phyloP scores from a whole-genome alignment of 2,329 filamentous ascomycete species.

The Pezicula carpinea region DNA sequence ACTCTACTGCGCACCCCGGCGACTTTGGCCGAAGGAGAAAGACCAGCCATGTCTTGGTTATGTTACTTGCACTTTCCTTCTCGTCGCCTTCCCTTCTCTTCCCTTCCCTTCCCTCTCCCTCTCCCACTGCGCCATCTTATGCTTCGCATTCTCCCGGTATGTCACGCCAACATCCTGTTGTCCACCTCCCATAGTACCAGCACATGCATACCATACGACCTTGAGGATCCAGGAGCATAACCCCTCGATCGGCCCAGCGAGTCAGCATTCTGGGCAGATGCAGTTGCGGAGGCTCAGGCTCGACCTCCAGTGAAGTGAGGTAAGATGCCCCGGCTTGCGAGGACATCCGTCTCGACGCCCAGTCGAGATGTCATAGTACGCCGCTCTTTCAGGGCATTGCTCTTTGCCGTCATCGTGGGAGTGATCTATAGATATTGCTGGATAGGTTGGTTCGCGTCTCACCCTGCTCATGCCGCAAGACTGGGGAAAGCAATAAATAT shows the following conservation, averaged over 20 bases:
- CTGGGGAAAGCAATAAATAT: neutral
- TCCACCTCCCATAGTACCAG: neutral
- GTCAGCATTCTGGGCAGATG: neutral
- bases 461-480: no score
- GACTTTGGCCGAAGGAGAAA: neutral
- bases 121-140: neutral
- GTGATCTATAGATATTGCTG: conserved; percentile 27
- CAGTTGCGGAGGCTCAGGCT: neutral
- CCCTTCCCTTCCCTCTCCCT: neutral
- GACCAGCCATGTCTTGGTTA: neutral
- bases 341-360: conserved; percentile 1
- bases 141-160: neutral
- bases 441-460: conserved; percentile 15
- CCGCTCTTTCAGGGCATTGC: conserved; percentile 15
- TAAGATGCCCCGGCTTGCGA: conserved; percentile 3
- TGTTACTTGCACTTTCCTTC: neutral
- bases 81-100: neutral
- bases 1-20: no score
- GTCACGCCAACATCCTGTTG: neutral
- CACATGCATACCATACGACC: neutral
- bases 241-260: neutral
- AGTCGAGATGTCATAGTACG: conserved; percentile 6
- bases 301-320: neutral
- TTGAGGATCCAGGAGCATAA: neutral
- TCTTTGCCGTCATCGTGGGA: conserved; percentile 16